Evolutionary conservation across 495 filamentous ascomycete species (phyloP).

Genomic region (Cercophora scortea): DNA sequence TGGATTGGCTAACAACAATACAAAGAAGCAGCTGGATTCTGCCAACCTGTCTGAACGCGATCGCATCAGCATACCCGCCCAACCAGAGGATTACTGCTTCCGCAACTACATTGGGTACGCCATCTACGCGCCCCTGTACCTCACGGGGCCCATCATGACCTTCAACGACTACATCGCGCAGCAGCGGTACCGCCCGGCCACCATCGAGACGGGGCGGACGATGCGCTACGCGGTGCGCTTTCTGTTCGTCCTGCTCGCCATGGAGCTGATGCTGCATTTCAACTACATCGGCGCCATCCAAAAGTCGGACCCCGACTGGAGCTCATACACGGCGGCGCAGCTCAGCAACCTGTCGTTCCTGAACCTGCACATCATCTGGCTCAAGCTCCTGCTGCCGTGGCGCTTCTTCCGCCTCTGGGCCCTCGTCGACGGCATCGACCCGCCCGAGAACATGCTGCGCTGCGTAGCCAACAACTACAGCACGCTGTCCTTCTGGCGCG

Average conservation of each 20-base stretch:
- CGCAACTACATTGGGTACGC: slow-evolving; percentile 79
- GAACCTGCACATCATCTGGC: slow-evolving; percentile 96
- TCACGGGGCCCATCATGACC: slow-evolving; percentile 87
- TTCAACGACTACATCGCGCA: slow-evolving; percentile 99
- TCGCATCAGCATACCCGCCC: slow-evolving; percentile 67
- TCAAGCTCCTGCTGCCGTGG: slow-evolving; percentile 95
- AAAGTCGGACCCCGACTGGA: slow-evolving; percentile 70
- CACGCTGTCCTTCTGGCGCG: slow-evolving; percentile 86
- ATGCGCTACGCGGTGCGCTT: slow-evolving; percentile 79
- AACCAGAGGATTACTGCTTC: slow-evolving; percentile 63
- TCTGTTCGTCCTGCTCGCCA: slow-evolving; percentile 67
- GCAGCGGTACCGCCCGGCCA: slow-evolving; percentile 57
- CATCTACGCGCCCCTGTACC: slow-evolving; percentile 87
- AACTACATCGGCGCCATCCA: slow-evolving; percentile 92
- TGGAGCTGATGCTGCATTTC: slow-evolving; percentile 92
- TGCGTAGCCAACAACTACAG: slow-evolving; percentile 96
- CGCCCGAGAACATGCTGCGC: slow-evolving; percentile 96
- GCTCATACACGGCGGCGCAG: slow-evolving; percentile 77
- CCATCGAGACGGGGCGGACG: slow-evolving; percentile 57
- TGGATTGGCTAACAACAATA: slow-evolving; percentile 51
- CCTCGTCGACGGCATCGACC: slow-evolving; percentile 82
- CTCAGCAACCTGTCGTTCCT: slow-evolving; percentile 90
- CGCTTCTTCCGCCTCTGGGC: slow-evolving; percentile 96
- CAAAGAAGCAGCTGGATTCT: slow-evolving; percentile 97
- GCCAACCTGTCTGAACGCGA: slow-evolving; percentile 79